Conservation (phyloP, 768 basidiomycete genomes). For the Mycena venus region DNA sequence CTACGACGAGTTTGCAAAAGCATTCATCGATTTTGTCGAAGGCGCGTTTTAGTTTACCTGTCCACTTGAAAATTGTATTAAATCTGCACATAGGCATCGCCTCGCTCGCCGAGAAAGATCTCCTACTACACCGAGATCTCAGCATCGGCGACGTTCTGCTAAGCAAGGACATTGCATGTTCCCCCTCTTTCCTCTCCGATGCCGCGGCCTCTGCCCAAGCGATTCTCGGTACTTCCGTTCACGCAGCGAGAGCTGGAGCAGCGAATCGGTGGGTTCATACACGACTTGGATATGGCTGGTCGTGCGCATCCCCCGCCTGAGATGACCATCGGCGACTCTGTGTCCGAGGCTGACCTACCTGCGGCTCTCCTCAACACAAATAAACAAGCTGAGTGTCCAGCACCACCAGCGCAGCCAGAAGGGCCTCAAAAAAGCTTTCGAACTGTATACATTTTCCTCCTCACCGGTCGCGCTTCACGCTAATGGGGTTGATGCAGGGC, state of each 20-base stretch:
- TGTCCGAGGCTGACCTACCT: not conserved
- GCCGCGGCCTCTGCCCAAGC: slow-evolving; percentile 7
- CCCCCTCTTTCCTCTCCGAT: slow-evolving; percentile 16
- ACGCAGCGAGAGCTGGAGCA: slow-evolving; percentile 21
- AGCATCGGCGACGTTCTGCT: slow-evolving; percentile 20
- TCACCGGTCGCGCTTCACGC: slow-evolving; percentile 14
- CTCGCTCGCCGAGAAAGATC: slow-evolving; percentile 6
- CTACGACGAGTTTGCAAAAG: slow-evolving; percentile 2
- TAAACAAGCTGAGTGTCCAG: not conserved
- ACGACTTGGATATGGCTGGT: slow-evolving; percentile 26
- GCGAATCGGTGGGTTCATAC: slow-evolving; percentile 12
- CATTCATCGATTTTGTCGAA: slow-evolving; percentile 7
- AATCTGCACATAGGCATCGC: not conserved
- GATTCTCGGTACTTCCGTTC: slow-evolving; percentile 1
- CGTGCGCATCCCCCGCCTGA: slow-evolving; percentile 1
- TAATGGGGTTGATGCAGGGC: slow-evolving; percentile 15
- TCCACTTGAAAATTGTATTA: not conserved
- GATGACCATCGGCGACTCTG: not conserved
- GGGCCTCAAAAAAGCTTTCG: slow-evolving; percentile 7
- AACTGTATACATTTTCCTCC: slow-evolving; percentile 13
- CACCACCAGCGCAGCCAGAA: not conserved
- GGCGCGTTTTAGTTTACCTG: slow-evolving; percentile 6
- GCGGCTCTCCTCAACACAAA: not conserved
- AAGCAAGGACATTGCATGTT: not conserved
- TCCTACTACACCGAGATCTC: slow-evolving; percentile 10